phyloP scores from a whole-genome alignment of 345 rosid genomes.

The Rhodomyrtus tomentosa region DNA sequence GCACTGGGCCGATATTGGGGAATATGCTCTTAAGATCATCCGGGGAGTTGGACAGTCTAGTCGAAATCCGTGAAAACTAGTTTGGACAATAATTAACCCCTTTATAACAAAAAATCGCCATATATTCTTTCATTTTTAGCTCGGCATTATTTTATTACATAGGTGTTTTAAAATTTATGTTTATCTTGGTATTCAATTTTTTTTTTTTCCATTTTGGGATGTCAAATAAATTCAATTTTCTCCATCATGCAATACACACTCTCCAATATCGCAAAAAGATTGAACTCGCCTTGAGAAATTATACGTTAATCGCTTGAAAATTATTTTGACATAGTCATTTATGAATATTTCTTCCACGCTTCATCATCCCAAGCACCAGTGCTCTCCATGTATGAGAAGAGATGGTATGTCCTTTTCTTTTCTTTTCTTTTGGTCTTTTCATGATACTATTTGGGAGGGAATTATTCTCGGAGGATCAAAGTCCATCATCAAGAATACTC shows the following conservation, averaged over 20 bases:
- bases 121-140: not conserved
- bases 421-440: not conserved
- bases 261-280: not conserved
- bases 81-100: not conserved
- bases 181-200: not conserved
- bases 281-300: not conserved
- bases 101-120: not conserved
- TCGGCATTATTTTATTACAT: not conserved
- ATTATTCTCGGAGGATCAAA: not conserved
- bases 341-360: too few species aligned
- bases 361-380: too few species aligned
- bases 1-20: not conserved
- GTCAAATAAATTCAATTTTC: not conserved
- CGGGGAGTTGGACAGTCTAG: fast-evolving
- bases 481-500: not conserved
- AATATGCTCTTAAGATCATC: not conserved
- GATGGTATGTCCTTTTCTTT: not conserved
- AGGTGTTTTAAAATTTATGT: not conserved
- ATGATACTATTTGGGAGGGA: not conserved
- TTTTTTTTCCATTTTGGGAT: not conserved
- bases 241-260: fast-evolving
- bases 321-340: not conserved
- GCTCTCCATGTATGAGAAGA: too few species aligned
- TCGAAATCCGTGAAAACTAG: not conserved
- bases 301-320: not conserved